phyloP scores from a whole-genome alignment of 2,329 filamentous ascomycete genomes.

The Stachybotrys chartarum region DNA sequence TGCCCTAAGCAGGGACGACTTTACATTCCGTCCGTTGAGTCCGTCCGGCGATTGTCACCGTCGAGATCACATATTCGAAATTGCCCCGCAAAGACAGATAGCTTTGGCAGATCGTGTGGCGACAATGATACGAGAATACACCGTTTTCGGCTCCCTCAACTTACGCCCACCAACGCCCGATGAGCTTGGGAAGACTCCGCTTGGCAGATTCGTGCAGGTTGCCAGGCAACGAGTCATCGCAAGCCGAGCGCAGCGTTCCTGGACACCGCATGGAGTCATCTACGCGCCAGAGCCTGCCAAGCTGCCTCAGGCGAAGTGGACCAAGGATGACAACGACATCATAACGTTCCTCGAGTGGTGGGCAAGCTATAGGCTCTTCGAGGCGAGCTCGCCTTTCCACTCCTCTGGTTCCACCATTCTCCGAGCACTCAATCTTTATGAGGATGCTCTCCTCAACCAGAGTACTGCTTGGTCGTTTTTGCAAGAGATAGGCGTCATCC shows the following conservation, averaged over 20 bases:
- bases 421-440: slow-evolving; percentile 54
- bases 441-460: slow-evolving; percentile 29
- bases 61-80: slow-evolving; percentile 51
- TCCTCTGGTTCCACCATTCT: slow-evolving; percentile 59
- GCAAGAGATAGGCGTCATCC: slow-evolving; percentile 66
- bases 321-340: slow-evolving; percentile 34
- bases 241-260: slow-evolving; percentile 40
- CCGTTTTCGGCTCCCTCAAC: slow-evolving; percentile 11
- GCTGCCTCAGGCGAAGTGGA: slow-evolving; percentile 18
- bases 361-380: slow-evolving; percentile 50
- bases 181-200: slow-evolving; percentile 10
- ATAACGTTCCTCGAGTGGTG: slow-evolving; percentile 65
- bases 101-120: slow-evolving; percentile 22
- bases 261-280: slow-evolving; percentile 41
- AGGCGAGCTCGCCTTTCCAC: slow-evolving; percentile 43
- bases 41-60: slow-evolving; percentile 38
- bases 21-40: slow-evolving; percentile 49
- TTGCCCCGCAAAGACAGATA: slow-evolving; percentile 30
- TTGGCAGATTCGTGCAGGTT: slow-evolving; percentile 40
- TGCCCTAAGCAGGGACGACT: slow-evolving; percentile 51
- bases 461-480: slow-evolving; percentile 57
- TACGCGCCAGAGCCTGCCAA: slow-evolving; percentile 15
- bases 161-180: slow-evolving; percentile 6
- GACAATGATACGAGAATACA: slow-evolving; percentile 24
- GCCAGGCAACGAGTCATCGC: slow-evolving; percentile 43